Conservation (phyloP, 768 basidiomycete genomes). For the Lepiota venenata region DNA sequence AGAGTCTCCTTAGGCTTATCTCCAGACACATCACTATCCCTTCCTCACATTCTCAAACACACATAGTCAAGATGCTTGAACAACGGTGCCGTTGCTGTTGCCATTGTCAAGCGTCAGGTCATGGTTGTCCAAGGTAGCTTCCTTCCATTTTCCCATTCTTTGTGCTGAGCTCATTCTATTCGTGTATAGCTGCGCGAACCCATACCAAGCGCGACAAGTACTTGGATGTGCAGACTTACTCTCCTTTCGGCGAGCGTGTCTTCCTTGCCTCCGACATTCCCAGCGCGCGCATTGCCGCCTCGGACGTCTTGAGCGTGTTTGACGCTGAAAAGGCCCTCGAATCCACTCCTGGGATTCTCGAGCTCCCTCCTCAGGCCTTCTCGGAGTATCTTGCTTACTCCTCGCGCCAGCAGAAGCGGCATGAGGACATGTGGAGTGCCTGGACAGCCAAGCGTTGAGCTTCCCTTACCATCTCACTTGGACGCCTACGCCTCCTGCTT, state of each 20-base stretch:
- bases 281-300: conserved; percentile 56
- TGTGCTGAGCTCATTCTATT: neutral
- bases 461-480: neutral
- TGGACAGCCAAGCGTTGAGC: conserved; percentile 31
- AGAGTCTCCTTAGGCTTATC: neutral
- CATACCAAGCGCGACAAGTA: conserved; percentile 54
- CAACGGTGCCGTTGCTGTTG: conserved; percentile 62
- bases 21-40: neutral
- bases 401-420: conserved; percentile 47
- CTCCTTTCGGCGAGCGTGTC: conserved; percentile 60
- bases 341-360: conserved; percentile 48
- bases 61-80: conserved; percentile 34
- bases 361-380: conserved; percentile 58
- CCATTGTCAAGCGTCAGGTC: conserved; percentile 64
- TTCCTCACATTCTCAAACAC: neutral
- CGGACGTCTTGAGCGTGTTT: conserved; percentile 60
- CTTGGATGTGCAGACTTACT: conserved; percentile 64
- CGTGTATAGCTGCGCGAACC: conserved; percentile 46
- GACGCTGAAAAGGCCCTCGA: conserved; percentile 20
- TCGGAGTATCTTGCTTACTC: conserved; percentile 53
- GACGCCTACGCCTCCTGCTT: neutral
- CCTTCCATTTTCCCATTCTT: neutral
- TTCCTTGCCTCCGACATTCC: conserved; percentile 62
- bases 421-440: conserved; percentile 57
- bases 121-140: conserved; percentile 62